A percentile compares a stretch with the other conserved stretches of the same genome.
Evolutionary conservation across 352 stramenopile genomes (phyloP).

Genomic region (Pythium folliculosum): DNA sequence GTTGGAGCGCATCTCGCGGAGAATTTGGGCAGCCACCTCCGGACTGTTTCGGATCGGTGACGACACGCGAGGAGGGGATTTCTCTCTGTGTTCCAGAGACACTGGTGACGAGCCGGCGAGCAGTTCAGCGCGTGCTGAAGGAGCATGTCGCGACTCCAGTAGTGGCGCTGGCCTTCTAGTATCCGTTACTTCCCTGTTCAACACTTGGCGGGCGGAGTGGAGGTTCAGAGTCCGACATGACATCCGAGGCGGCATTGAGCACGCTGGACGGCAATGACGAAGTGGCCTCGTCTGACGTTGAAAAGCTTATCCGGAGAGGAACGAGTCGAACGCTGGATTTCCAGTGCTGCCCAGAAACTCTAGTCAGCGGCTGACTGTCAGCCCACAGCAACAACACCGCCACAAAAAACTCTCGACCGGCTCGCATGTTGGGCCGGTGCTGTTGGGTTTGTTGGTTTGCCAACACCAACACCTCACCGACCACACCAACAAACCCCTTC

Average conservation of each 20-base stretch:
- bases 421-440: not conserved
- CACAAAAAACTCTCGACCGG: not conserved
- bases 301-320: not conserved
- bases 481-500: not conserved
- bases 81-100: not conserved
- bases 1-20: not conserved
- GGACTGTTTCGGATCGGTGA: not conserved
- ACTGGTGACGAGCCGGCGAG: not conserved
- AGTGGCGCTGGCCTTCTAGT: not conserved
- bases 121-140: not conserved
- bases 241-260: not conserved
- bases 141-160: not conserved
- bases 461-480: no score
- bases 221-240: conserved; percentile 1
- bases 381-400: no score
- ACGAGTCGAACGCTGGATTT: not conserved
- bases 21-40: not conserved
- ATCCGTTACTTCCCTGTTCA: conserved; percentile 2
- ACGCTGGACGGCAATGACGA: not conserved
- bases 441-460: not conserved
- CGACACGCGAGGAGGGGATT: not conserved
- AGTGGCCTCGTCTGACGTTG: conserved; percentile 1
- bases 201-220: not conserved
- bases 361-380: no score
- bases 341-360: not conserved